Evolutionary conservation across 192 early-diverging fungal species (phyloP), one percentile per base, ranked within the genome.

Genomic region (Podila horticola): DNA sequence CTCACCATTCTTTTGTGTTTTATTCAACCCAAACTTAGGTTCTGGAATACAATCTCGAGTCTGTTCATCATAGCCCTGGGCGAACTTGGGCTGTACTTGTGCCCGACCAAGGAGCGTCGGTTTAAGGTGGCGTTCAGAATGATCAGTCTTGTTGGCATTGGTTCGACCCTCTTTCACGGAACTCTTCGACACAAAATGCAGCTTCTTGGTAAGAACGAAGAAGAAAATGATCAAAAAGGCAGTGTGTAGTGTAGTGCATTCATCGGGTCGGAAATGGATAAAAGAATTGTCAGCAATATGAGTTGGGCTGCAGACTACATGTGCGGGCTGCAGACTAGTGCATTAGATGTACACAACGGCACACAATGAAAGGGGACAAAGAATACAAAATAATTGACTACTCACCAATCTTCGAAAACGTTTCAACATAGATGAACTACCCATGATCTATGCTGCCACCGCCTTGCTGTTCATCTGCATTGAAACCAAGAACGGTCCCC

Each of bases 151-250:
- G 90, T 96, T 22, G 94, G 94, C 11, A 74, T 93, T 17, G 94
- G 94, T 4, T 91, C 90, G 62, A 91, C 89, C 41, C 82, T 93
- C 45, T 94, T 94, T 85, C 95, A 94, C 75, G 92, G 89, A 34
- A 93, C 95, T 0, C 86, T 96, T 22, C 87, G 85, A 51, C 91
- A 90, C 82, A 79, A 84, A 33, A 90, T 89, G 88, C 94, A 95
- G 59, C 86, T 90, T 71, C 81, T 86, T n/a, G 91, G 90, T 88
- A 88, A 90, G 68, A 13, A 45, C 41, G 41, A 17, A 38, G 38
- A 49, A 49, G 4, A 49, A 15, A n/a, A 29, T 9, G 1, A 20
- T n/a, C 31, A 26, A 20, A 34, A 22, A 17, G 51, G 24, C 8
- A n/a, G 4, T n/a, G 20, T 24, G 24, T 55, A n/a, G n/a, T n/a